A percentile compares a stretch with the other conserved stretches of the same genome.
Conservation (phyloP, 2,329 filamentous ascomycete species). For the Claviceps fusiformis region DNA sequence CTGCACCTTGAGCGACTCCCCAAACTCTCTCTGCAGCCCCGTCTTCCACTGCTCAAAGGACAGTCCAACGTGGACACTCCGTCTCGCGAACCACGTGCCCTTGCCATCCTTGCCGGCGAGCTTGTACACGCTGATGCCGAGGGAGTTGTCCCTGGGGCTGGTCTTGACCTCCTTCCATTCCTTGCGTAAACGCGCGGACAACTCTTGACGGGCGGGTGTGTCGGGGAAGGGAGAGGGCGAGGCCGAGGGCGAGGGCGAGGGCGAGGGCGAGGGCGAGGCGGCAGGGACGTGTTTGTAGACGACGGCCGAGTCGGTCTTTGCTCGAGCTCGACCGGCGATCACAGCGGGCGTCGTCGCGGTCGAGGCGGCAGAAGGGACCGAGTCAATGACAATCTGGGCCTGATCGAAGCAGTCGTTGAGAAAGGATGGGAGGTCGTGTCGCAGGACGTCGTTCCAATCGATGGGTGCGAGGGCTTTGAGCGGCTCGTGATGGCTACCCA, state of each 20-base stretch:
- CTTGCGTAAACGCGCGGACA: slow-evolving; percentile 45
- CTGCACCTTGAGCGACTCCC: slow-evolving; percentile 58
- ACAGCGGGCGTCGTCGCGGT: slow-evolving; percentile 19
- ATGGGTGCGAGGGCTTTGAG: slow-evolving; percentile 42
- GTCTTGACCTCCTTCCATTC: slow-evolving; percentile 81
- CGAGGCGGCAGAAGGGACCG: slow-evolving; percentile 42
- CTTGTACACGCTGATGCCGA: slow-evolving; percentile 69
- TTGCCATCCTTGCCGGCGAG: slow-evolving; percentile 64
- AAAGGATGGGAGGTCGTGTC: slow-evolving; percentile 38
- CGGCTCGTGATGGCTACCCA: slow-evolving; percentile 38
- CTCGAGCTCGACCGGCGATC: slow-evolving; percentile 31
- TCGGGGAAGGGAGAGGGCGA: background rate
- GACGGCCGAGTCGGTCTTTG: slow-evolving; percentile 41
- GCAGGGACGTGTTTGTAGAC: slow-evolving; percentile 36
- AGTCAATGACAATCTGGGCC: slow-evolving; percentile 60
- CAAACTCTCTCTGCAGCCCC: slow-evolving; percentile 67
- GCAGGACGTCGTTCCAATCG: slow-evolving; percentile 33
- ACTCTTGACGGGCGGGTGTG: slow-evolving; percentile 28
- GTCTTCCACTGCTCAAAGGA: slow-evolving; percentile 65
- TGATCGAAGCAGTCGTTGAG: slow-evolving; percentile 48
- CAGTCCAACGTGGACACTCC: slow-evolving; percentile 68
- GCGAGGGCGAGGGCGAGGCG: slow-evolving; percentile 24
- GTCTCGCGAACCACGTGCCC: slow-evolving; percentile 79
- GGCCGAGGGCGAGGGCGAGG: slow-evolving; percentile 18
- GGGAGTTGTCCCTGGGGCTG: slow-evolving; percentile 57